These are phyloP conservation scores for Penicillium sp. DNA, from an alignment of 2,329 filamentous ascomycete genomes.

Conservation along the genomic window DNA sequence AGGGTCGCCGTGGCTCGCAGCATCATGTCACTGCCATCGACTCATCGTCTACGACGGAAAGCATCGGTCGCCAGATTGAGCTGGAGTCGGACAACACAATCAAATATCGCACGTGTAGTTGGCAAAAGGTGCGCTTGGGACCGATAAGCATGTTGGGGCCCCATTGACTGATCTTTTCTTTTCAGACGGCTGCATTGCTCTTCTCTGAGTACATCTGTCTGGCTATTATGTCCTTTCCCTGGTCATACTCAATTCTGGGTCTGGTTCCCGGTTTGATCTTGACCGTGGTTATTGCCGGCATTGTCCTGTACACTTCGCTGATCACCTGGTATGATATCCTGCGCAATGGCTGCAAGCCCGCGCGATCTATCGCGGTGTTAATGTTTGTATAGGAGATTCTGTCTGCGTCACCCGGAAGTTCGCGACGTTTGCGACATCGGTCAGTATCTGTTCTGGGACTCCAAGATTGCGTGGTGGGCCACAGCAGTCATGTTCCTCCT, in stretches of 20 bases:
- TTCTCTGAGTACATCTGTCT: constrained; percentile 96
- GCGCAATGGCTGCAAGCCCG: constrained; percentile 1
- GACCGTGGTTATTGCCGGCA: constrained; percentile 70
- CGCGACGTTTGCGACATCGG: constrained; percentile 92
- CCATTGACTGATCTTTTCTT: constrained; percentile 6
- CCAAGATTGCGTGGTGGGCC: constrained; percentile 66
- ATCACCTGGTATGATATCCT: constrained; percentile 54
- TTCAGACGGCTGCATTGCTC: constrained; percentile 75
- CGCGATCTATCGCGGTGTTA: constrained; percentile 19
- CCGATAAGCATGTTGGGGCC: background rate
- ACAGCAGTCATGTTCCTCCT: constrained; percentile 84
- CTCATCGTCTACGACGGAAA: constrained; percentile 43
- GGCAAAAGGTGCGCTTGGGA: constrained; percentile 69
- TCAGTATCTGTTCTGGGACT: constrained; percentile 89
- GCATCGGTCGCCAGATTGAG: constrained; percentile 66
- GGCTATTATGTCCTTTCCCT: constrained; percentile 92
- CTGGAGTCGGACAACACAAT: constrained; percentile 75
- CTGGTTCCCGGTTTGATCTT: constrained; percentile 82
- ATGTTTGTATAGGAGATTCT: constrained; percentile 69
- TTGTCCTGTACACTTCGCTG: constrained; percentile 81
- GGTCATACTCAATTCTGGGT: constrained; percentile 83
- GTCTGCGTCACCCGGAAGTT: constrained; percentile 83
- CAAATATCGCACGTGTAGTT: constrained; percentile 89
- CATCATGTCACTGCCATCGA: constrained; percentile 22
- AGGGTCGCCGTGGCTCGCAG: constrained; percentile 19